A percentile compares a stretch with the other conserved stretches of the same genome.
Conservation (phyloP, 2,329 filamentous ascomycete species). For the Colletotrichum kahawae region DNA sequence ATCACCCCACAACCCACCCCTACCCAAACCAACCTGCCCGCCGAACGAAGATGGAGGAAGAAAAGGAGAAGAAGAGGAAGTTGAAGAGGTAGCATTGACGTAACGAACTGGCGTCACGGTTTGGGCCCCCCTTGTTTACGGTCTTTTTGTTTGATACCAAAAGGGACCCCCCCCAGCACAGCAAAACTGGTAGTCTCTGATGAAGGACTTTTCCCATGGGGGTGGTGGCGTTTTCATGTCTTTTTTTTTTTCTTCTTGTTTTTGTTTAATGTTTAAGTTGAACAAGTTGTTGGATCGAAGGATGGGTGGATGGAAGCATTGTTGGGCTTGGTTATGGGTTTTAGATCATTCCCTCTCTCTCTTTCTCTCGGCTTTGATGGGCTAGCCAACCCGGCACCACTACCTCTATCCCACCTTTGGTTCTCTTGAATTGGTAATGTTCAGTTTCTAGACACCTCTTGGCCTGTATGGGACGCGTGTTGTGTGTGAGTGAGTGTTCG, state of each 20-base stretch:
- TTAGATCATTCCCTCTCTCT: background rate
- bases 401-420: background rate
- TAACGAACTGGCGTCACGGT: conserved; percentile 21
- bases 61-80: background rate
- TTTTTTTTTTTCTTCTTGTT: background rate
- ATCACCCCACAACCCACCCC: background rate
- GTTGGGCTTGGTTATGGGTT: background rate
- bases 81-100: conserved; percentile 8
- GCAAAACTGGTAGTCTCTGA: background rate
- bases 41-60: background rate
- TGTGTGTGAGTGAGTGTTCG: background rate
- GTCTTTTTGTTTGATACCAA: background rate
- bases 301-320: background rate
- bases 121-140: conserved; percentile 1
- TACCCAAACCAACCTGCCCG: background rate
- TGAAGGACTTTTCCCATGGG: background rate
- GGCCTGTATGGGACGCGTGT: background rate
- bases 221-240: background rate
- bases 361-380: background rate
- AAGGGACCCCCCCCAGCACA: background rate
- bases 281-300: background rate
- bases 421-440: background rate
- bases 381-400: background rate
- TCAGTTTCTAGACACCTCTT: background rate
- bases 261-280: background rate